Conservation (phyloP, 768 basidiomycete genomes). For the Tricholomella constricta region DNA sequence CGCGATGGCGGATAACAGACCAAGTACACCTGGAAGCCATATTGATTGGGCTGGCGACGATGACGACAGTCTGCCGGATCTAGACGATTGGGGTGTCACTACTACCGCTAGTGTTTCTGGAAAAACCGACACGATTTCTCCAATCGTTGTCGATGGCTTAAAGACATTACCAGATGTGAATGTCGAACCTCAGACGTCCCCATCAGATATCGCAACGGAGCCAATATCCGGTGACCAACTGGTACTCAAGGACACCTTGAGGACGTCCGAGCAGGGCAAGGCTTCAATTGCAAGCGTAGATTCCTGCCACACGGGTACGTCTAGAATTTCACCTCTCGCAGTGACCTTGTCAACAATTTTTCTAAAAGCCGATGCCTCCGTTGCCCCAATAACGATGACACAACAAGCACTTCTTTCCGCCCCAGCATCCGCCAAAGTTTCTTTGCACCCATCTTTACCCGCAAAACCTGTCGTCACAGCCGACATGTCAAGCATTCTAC, state of each 20-base stretch:
- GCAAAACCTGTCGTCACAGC: constrained; percentile 13
- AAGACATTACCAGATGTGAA: constrained; percentile 57
- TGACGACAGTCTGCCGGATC: constrained; percentile 77
- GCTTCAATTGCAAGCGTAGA: not conserved
- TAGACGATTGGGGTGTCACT: constrained; percentile 83
- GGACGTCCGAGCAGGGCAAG: not conserved
- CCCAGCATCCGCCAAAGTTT: constrained; percentile 11
- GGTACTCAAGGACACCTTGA: not conserved
- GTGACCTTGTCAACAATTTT: constrained; percentile 7
- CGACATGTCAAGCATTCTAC: constrained; percentile 1
- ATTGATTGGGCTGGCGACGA: constrained; percentile 92
- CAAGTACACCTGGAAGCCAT: constrained; percentile 73
- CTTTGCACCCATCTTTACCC: constrained; percentile 20
- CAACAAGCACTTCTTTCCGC: constrained; percentile 14
- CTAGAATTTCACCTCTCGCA: not conserved
- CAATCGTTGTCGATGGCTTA: constrained; percentile 65
- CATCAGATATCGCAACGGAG: not conserved
- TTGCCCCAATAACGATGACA: constrained; percentile 11
- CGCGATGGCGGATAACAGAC: constrained; percentile 68
- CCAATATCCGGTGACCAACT: not conserved
- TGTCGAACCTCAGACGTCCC: constrained; percentile 21
- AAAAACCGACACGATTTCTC: constrained; percentile 56
- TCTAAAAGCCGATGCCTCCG: constrained; percentile 1
- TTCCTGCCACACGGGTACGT: constrained; percentile 4
- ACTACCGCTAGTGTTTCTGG: constrained; percentile 34